Percentiles rank a stretch among this genome's conserved stretches.
Evolutionary conservation across 192 early-diverging fungal species (phyloP).

Genomic region (Backusella tarrabulga): DNA sequence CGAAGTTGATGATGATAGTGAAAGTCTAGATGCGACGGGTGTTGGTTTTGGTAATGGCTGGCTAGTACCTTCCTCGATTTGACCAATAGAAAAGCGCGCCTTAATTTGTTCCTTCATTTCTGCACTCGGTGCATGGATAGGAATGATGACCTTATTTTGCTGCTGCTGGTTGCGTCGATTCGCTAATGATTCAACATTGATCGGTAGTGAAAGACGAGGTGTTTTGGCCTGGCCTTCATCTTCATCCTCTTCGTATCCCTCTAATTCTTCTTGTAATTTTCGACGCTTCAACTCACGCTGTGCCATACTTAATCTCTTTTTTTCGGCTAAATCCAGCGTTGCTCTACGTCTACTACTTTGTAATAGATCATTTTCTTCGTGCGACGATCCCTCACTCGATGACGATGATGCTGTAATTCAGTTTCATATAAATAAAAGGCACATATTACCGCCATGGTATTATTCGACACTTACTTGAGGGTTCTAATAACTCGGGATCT

Average conservation of each 20-base stretch:
- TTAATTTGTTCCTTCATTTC: constrained; percentile 19
- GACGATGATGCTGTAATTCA: not conserved
- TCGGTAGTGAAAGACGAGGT: not conserved
- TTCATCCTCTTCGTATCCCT: not conserved
- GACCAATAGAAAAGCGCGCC: constrained; percentile 16
- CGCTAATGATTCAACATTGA: not conserved
- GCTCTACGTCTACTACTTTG: not conserved
- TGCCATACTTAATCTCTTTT: not conserved
- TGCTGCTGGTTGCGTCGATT: not conserved
- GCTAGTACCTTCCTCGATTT: not conserved
- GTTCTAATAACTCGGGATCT: not conserved
- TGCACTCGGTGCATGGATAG: not conserved
- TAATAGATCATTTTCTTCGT: not conserved
- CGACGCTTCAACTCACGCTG: not conserved
- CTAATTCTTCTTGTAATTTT: not conserved
- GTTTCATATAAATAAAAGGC: not conserved
- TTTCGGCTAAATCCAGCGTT: not conserved
- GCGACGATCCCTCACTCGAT: not conserved
- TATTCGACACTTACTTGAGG: not conserved
- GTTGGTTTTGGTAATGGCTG: not conserved
- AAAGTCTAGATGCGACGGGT: not conserved
- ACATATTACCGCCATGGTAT: too few relatives aligned
- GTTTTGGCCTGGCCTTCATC: not conserved
- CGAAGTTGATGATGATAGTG: not conserved
- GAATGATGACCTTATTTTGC: not conserved